Base-by-base conservation (phyloP, 352 stramenopile genomes). In the Paralagenidium karlingii region DNA sequence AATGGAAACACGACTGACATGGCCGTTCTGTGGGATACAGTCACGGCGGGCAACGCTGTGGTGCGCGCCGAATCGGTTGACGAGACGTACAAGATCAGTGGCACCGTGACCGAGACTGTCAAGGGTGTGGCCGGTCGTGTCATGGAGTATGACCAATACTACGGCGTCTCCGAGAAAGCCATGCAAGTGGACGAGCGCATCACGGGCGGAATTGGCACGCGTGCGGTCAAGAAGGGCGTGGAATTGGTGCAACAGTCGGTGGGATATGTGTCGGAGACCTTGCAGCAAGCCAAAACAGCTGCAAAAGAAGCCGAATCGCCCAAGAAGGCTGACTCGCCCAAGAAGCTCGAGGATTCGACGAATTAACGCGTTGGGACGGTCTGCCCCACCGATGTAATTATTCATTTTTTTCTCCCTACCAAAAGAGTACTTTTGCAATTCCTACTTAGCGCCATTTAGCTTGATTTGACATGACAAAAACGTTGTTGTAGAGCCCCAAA, bases 191-290 rank as follows among this genome's bases (percentile, higher is more conserved):
- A 86, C 38, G 34, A 41, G 24, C 80, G 77, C 46, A 53, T 85
- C 25, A 82, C 68, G 1, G 68, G 71, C 19, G 73, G 73, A 1
- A 45, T 86, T 25, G 73, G 54, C n/a, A 55, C 61, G 21, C 66
- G 57, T 13, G 30, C 74, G 27, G 56, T 77, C 27, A 40, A 61
- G 28, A 77, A 65, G 15, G 63, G 64, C 25, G 59, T 69, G n/a
- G 67, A 70, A n/a, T 76, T 82, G 27, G 63, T 79, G 13, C 53
- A 58, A 5, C 66, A 82, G 39, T 71, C 61, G 22, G 56, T 83
- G 15, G 75, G 59, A 21, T 87, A 87, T 47, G 59, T 82, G 15
- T 68, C 64, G 19, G 63, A 82, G 40, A 77, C 64, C 28, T 49
- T 84, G 25, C 47, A 74, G 7, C 70, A 82, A 9, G 64, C 67